Conservation (phyloP, 2,329 filamentous ascomycete genomes). For the Diplocarpon mali region DNA sequence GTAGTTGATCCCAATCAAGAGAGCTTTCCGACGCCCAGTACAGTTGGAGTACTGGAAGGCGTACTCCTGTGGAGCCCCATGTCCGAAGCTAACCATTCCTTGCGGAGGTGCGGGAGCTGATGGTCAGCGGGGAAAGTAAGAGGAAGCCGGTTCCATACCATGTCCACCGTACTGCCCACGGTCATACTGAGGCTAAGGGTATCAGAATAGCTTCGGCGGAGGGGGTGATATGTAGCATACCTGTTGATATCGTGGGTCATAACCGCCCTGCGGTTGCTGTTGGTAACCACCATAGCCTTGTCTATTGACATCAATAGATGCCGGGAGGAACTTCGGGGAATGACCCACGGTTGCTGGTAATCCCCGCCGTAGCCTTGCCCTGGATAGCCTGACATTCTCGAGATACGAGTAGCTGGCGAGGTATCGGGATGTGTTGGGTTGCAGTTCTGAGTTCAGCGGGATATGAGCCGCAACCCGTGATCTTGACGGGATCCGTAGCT, state of each 20-base stretch:
- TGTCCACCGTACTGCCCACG: slow-evolving; percentile 4
- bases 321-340: too few species aligned
- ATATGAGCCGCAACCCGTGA: neutral
- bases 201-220: neutral
- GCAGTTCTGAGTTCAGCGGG: neutral
- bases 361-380: slow-evolving; percentile 2
- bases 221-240: neutral
- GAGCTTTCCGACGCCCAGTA: slow-evolving; percentile 74
- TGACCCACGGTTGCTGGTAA: neutral
- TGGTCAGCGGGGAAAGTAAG: neutral
- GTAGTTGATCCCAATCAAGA: slow-evolving; percentile 93
- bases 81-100: slow-evolving; percentile 57
- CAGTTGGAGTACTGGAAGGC: slow-evolving; percentile 85
- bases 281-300: slow-evolving; percentile 7
- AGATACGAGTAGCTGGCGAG: neutral
- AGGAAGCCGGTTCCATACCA: neutral
- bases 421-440: neutral
- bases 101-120: slow-evolving; percentile 40
- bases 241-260: slow-evolving; percentile 1
- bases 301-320: neutral
- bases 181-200: slow-evolving; percentile 1
- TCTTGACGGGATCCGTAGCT: too few species aligned
- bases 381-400: slow-evolving; percentile 5
- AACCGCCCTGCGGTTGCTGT: slow-evolving; percentile 2
- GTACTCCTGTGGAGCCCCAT: slow-evolving; percentile 70